These are phyloP conservation scores for Hyaloperonospora arabidopsidis DNA, from an alignment of 352 stramenopile genomes.

Conservation along the genomic window DNA sequence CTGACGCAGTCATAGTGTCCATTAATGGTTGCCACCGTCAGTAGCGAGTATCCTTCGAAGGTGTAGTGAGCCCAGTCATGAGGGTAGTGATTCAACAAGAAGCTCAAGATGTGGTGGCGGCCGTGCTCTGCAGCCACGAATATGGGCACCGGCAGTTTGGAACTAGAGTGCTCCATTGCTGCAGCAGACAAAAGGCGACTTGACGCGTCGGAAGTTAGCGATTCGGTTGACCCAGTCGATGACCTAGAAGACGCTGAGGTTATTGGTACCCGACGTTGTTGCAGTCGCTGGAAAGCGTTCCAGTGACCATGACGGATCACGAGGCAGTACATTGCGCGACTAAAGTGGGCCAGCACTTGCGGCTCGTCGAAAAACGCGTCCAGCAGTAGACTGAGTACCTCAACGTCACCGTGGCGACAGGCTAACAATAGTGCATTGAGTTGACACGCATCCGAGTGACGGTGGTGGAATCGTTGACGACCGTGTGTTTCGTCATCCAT, in stretches of 20 bases:
- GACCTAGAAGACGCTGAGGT: slow-evolving; percentile 23
- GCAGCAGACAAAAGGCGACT: slow-evolving; percentile 15
- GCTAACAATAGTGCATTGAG: slow-evolving; percentile 59
- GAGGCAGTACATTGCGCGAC: slow-evolving; percentile 58
- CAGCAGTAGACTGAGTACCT: slow-evolving; percentile 50
- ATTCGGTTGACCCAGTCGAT: slow-evolving; percentile 10
- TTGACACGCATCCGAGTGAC: slow-evolving; percentile 17
- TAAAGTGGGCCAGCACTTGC: slow-evolving; percentile 39
- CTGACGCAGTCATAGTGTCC: slow-evolving; percentile 70
- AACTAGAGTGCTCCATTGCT: slow-evolving; percentile 17
- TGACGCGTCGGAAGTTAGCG: slow-evolving; percentile 11
- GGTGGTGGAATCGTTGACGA: slow-evolving; percentile 11
- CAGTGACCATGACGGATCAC: slow-evolving; percentile 55
- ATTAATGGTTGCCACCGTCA: slow-evolving; percentile 53
- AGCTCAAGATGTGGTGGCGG: slow-evolving; percentile 42
- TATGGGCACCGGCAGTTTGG: slow-evolving; percentile 43
- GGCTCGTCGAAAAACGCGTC: slow-evolving; percentile 51
- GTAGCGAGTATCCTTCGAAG: slow-evolving; percentile 55
- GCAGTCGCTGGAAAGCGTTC: slow-evolving; percentile 48
- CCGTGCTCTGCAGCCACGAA: slow-evolving; percentile 58
- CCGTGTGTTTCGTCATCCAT: slow-evolving; percentile 21
- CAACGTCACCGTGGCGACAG: slow-evolving; percentile 39
- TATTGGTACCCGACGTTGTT: slow-evolving; percentile 34
- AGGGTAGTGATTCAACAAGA: slow-evolving; percentile 31
- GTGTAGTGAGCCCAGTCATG: slow-evolving; percentile 33